Evolutionary conservation across 1,284 basidiomycete species (phyloP), one percentile per base, ranked within the genome.

Genomic region (Tilletiaria anomala): DNA sequence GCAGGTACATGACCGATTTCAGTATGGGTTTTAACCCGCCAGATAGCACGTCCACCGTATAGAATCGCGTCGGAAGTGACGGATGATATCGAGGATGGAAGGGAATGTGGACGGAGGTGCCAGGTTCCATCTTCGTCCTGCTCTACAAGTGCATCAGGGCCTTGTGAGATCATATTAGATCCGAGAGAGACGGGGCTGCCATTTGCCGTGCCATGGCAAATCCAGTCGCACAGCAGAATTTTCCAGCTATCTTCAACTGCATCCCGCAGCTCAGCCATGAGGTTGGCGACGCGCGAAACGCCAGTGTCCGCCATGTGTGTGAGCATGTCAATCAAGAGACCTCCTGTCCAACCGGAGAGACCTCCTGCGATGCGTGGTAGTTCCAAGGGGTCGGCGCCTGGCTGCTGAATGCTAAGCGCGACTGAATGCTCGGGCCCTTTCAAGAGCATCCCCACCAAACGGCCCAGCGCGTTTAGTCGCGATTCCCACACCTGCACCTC

Each of bases 1-100:
- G 43, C 48, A 6, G 53, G 54, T 2, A 56, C 46, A 8, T 38
- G 36, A 6, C 10, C 32, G 23, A 26, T 29, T 18, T 19, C 16
- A 2, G 32, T 11, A 16, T 32, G 21, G 10, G 6, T 26, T 29
- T 45, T 82, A 80, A 89, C 78, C 1, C 82, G 87, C 3, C 79
- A 79, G 22, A 89, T 78, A 3, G 87, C 86, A 22, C 84, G 75
- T 0, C 86, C 87, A 24, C 89, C 76, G 60, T 89, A 89, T 2
- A 78, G 70, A 42, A 91, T 84, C 5, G 83, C 84, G 44, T 85
- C 82, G 44, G 75, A 75, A 4, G 82, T 78, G 36, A 78, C 75
- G 2, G 69, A 53, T 1, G 80, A 79, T 16, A 89, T 73, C 44
- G 80, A 82, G 1, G 76, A 73, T 0, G 86, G 86, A 36, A 85